Base-by-base conservation (phyloP, 148 eudicot genomes). In the Rhododendron molle region DNA sequence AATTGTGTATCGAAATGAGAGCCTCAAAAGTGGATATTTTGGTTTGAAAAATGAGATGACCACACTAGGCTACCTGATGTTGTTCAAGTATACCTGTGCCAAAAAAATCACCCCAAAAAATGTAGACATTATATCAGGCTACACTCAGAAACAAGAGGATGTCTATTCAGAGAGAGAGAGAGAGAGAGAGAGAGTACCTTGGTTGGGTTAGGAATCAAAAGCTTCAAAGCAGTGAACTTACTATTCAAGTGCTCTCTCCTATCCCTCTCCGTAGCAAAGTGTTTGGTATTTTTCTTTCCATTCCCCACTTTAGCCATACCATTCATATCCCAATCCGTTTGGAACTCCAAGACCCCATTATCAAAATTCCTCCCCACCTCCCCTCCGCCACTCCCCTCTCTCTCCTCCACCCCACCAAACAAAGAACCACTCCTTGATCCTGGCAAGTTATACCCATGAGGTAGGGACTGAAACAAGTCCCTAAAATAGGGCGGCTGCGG, bases 211-310 rank as follows among this genome's bases (percentile, higher is more conserved):
- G 99, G 98, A 60, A 95, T 91, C 84, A 97, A 90, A 3, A 50
- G 76, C 88, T 84, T 93, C 72, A 97, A 90, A 78, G 82, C 89
- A 20, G 65, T 21, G 83, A 83, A 97, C 88, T 92, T 94, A 62
- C 86, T 90, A 89, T 90, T 92, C 85, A 95, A 90, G 46, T 92
- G 90, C 28, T 89, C 91, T 86, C 99, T 94, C 80, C 98, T 91
- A 82, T 94, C 94, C 84, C 89, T 90, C 73, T 95, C 99, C 85
- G 98, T 95, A 14, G 94, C 92, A 84, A 89, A 93, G 86, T 91
- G 93, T 81, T 96, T 86, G n/a, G 44, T 92, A 21, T 89, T 87
- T 28, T 92, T 90, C 71, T 92, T 96, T 3, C 92, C 91, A 12
- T 89, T 90, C 28, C 91, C 87, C 2, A 81, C 87, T 71, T 89